phyloP scores from a whole-genome alignment of 2,329 filamentous ascomycete species.

The Ophiostoma populinum region DNA sequence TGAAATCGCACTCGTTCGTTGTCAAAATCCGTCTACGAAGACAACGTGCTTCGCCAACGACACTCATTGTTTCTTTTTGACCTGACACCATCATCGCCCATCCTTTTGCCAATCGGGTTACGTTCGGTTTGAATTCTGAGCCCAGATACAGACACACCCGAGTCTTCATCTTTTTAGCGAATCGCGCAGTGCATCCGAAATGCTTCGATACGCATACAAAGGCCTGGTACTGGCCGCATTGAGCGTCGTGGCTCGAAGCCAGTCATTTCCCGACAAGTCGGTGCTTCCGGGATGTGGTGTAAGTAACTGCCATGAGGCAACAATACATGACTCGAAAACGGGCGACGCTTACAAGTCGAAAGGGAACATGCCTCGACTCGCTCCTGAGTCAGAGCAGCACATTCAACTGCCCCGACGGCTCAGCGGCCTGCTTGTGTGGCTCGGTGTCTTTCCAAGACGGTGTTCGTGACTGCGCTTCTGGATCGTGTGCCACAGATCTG shows the following conservation, averaged over 20 bases:
- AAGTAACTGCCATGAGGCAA: neutral
- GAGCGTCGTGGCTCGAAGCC: slow-evolving; percentile 1
- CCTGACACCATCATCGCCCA: no score
- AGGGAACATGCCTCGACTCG: slow-evolving; percentile 13
- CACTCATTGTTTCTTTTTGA: no score
- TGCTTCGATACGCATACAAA: slow-evolving; percentile 5
- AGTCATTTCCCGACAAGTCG: slow-evolving; percentile 7
- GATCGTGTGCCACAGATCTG: slow-evolving; percentile 10
- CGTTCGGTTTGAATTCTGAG: no score
- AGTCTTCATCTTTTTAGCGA: no score
- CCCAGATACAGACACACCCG: no score
- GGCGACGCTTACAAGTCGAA: neutral
- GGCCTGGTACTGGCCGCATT: slow-evolving; percentile 4
- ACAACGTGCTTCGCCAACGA: no score
- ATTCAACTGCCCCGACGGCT: slow-evolving; percentile 8
- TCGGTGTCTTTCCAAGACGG: slow-evolving; percentile 9
- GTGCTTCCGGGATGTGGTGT: slow-evolving; percentile 11
- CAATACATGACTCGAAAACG: neutral
- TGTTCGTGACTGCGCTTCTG: slow-evolving; percentile 11
- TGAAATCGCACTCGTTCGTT: no score
- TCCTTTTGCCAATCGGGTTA: no score
- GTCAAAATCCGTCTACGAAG: no score
- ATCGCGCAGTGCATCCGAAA: no score
- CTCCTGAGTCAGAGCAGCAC: slow-evolving; percentile 6
- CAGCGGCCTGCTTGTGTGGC: slow-evolving; percentile 11